Conservation (phyloP, 139 green algal genomes). For the Chlorokybus atmophyticus region DNA sequence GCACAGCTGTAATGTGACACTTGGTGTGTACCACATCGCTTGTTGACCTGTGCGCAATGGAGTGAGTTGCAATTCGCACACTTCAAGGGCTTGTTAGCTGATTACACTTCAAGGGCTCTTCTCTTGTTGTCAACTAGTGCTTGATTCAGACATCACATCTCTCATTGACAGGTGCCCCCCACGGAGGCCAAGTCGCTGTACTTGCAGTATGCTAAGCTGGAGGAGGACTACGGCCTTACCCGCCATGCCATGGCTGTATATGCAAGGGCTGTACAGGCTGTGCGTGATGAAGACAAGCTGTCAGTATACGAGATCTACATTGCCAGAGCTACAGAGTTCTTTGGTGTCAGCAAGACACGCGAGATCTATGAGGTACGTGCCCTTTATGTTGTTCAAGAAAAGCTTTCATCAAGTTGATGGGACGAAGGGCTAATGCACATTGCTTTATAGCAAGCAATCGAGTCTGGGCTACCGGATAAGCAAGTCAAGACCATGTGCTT, state of each 20-base stretch:
- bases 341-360: conserved; percentile 84
- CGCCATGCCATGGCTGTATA: conserved; percentile 76
- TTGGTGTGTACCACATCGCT: no score
- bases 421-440: no score
- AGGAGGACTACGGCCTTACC: conserved; percentile 83
- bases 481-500: conserved; percentile 67
- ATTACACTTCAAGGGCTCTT: no score
- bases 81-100: no score
- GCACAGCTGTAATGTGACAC: neutral
- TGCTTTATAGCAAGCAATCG: conserved; percentile 21
- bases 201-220: conserved; percentile 68
- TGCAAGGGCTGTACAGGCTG: conserved; percentile 46
- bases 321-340: conserved; percentile 72
- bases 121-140: neutral
- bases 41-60: no score
- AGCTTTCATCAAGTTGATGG: neutral
- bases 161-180: conserved; percentile 23
- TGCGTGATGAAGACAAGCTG: conserved; percentile 60
- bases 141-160: neutral
- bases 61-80: no score
- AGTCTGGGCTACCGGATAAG: conserved; percentile 35
- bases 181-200: conserved; percentile 59
- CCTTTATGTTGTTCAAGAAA: neutral
- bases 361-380: conserved; percentile 76
- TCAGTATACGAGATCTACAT: conserved; percentile 77